These are phyloP conservation scores for Phragmites australis DNA, from an alignment of 176 grass and related monocot genomes.

Conservation along the genomic window DNA sequence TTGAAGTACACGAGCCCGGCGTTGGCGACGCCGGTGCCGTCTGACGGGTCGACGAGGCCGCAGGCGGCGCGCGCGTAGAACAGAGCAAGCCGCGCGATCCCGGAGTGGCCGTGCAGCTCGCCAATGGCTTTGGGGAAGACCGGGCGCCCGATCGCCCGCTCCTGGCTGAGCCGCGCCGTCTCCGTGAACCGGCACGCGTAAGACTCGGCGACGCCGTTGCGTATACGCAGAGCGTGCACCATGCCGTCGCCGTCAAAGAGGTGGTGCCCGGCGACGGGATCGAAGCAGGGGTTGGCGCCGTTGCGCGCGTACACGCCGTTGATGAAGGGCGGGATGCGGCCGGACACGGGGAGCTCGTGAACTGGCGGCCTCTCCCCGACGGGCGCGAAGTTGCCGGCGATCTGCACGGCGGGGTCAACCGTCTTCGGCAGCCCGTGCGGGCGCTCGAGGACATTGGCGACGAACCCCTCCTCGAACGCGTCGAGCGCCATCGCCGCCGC, in stretches of 20 bases:
- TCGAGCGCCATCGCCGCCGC: slow-evolving; percentile 60
- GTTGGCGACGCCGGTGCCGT: slow-evolving; percentile 84
- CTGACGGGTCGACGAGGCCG: slow-evolving; percentile 64
- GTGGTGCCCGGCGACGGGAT: slow-evolving; percentile 83
- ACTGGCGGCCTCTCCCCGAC: slow-evolving; percentile 56
- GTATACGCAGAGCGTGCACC: slow-evolving; percentile 70
- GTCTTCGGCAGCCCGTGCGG: slow-evolving; percentile 64
- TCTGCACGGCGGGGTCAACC: slow-evolving; percentile 76
- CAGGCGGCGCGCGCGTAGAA: slow-evolving; percentile 74
- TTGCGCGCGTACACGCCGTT: slow-evolving; percentile 81
- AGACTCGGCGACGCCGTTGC: slow-evolving; percentile 61
- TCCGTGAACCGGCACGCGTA: slow-evolving; percentile 81
- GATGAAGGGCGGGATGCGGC: slow-evolving; percentile 76
- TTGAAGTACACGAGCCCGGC: slow-evolving; percentile 83
- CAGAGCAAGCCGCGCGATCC: slow-evolving; percentile 73
- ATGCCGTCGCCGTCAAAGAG: slow-evolving; percentile 96
- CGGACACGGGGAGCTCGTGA: slow-evolving; percentile 40
- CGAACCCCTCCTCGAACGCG: slow-evolving; percentile 68
- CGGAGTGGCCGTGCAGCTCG: slow-evolving; percentile 91
- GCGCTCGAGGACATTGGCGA: slow-evolving; percentile 60
- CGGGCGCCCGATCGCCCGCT: slow-evolving; percentile 53
- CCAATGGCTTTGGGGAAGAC: slow-evolving; percentile 95
- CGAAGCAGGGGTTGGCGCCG: slow-evolving; percentile 86
- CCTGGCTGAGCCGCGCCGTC: slow-evolving; percentile 68
- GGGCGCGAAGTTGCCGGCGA: slow-evolving; percentile 81